Evolutionary conservation across 345 rosid species (phyloP), one percentile per base, ranked within the genome.

Genomic region (Hibiscus tridactylites): DNA sequence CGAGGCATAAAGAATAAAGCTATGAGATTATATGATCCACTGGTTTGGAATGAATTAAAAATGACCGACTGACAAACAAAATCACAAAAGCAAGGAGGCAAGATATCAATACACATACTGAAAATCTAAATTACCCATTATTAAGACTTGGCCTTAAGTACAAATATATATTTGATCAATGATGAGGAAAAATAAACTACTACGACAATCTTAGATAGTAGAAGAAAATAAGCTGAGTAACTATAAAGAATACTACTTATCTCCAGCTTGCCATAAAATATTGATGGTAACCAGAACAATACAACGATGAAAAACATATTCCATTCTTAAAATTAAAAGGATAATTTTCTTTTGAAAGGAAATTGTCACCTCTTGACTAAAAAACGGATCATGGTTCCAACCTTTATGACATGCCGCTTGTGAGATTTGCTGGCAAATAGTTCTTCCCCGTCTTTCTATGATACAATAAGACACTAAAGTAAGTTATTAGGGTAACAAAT

Each of bases 351-450:
- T 26, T 53, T 63, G 13, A 21, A 53, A 26, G 17, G 13, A 47
- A 42, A 44, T 29, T n/a, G 39, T 82, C 72, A 93, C 97, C 96
- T 94, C 80, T 86, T 86, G 69, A 90, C 93, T 24, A 68, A 74
- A 79, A 91, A 90, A 5, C 90, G 88, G 73, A 90, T 81, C 85
- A 77, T 73, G 16, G 87, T 85, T 73, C 93, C 97, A 73, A 86
- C 83, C 80, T 86, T 90, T 29, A 94, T 84, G 65, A 56, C 64
- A 54, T 91, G 97, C 1, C 71, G 80, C 82, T 83, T 88, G 71
- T 90, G 74, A 50, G 75, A 81, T 80, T 79, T 83, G 83, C 92
- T 88, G 67, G 77, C 78, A 75, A 76, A 90, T 24, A 44, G 1
- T 42, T 71, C 66, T 13, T 71, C 57, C 16, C 12, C 44, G 1